These are phyloP conservation scores for Dryas integrifolia DNA, from an alignment of 331 rosid genomes.

Conservation along the genomic window DNA sequence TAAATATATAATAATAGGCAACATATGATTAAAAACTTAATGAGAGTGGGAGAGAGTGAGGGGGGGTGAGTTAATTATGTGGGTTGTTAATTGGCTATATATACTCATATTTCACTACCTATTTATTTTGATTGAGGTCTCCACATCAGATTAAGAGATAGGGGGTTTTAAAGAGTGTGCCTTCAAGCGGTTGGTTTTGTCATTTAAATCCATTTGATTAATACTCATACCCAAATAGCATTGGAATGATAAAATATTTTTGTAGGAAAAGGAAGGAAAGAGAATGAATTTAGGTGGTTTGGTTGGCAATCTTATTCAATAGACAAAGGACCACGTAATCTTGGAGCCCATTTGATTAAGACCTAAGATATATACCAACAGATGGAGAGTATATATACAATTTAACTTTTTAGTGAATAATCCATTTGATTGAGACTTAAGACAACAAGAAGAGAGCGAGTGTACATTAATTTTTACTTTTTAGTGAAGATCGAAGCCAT, in stretches of 20 bases:
- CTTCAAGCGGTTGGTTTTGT: constrained; percentile 32
- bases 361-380: background rate
- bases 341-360: constrained; percentile 8
- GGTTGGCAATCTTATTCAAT: constrained; percentile 28
- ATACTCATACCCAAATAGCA: constrained; percentile 7
- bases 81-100: too few species aligned
- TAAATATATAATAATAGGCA: too few species aligned
- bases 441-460: background rate
- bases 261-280: background rate
- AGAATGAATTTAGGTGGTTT: constrained; percentile 22
- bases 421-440: constrained; percentile 10
- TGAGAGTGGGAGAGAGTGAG: too few species aligned
- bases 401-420: too few species aligned
- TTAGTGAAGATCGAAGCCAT: constrained; percentile 18
- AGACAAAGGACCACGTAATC: constrained; percentile 12
- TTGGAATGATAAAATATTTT: constrained; percentile 12
- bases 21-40: too few species aligned
- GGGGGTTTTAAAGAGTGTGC: background rate
- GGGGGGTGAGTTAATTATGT: too few species aligned
- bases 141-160: too few species aligned
- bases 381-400: too few species aligned
- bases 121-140: too few species aligned
- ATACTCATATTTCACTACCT: too few species aligned
- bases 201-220: constrained; percentile 4
- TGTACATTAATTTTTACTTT: constrained; percentile 8